These are phyloP conservation scores for Daldinia bambusicola DNA, from an alignment of 495 filamentous ascomycete genomes.

Conservation along the genomic window DNA sequence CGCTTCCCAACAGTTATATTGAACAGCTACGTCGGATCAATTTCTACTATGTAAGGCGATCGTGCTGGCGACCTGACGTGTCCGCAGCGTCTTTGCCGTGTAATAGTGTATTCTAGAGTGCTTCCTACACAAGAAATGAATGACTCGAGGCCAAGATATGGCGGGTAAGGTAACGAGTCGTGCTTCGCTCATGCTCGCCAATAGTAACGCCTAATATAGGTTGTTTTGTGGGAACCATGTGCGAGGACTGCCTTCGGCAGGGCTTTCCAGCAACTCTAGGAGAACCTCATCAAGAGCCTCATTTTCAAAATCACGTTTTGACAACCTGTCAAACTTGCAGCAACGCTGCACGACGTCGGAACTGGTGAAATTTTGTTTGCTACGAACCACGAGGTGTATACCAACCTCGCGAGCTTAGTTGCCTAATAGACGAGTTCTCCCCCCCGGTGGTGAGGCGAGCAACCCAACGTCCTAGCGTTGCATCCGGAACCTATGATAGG, in stretches of 20 bases:
- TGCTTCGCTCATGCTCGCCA: constrained; percentile 18
- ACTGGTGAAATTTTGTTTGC: constrained; percentile 41
- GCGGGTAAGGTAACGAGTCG: constrained; percentile 27
- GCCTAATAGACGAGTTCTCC: background rate
- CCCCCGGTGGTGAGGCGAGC: constrained; percentile 16
- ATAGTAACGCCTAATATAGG: constrained; percentile 5
- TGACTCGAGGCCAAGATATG: constrained; percentile 17
- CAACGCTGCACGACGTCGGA: constrained; percentile 46
- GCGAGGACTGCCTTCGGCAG: constrained; percentile 1
- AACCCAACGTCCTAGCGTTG: constrained; percentile 20
- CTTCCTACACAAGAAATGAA: constrained; percentile 31
- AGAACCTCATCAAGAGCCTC: constrained; percentile 22
- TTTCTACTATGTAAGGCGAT: too few species aligned
- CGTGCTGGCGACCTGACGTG: too few species aligned
- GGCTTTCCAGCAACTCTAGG: constrained; percentile 3
- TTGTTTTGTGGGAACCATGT: constrained; percentile 8
- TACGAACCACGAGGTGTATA: constrained; percentile 37
- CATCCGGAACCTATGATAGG: constrained; percentile 42
- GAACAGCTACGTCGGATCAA: background rate
- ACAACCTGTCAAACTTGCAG: constrained; percentile 49
- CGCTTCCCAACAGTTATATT: background rate
- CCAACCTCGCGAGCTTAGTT: constrained; percentile 17
- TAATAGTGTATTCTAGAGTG: constrained; percentile 22
- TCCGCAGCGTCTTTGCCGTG: background rate
- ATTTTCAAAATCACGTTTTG: constrained; percentile 10